Base-by-base conservation (phyloP, 495 filamentous ascomycete genomes). In the Tuber calosporum region DNA sequence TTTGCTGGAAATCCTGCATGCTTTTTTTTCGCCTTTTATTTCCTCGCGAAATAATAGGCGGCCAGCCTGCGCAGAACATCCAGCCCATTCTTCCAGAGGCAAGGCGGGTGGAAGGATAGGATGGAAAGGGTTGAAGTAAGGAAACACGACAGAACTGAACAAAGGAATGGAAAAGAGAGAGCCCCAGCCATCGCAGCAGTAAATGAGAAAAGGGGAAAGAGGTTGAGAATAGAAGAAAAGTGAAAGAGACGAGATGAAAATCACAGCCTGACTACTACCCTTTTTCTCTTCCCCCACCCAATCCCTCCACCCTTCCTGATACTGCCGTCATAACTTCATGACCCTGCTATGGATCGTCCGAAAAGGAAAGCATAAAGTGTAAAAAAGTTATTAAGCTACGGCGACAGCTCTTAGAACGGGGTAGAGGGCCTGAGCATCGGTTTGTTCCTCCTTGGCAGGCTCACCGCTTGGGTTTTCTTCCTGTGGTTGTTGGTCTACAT, bases 401-500 rank as follows among this genome's bases (percentile, higher is more conserved):
- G 79, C 80, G 40, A 81, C 80, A 70, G 80, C 79, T 70, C 79
- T 82, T 75, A 84, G 83, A 78, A 83, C 80, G 22, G 85, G 83
- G 69, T 83, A 78, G 67, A 85, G 83, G 36, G 84, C 84, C 73
- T 85, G 81, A 80, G 74, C 84, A 82, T 79, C 85, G 80, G 74
- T 86, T 82, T 78, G 86, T 83, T 80, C 84, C 82, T 72, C 78
- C 66, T 43, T 77, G 79, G 73, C 79, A 38, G 70, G 72, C 11
- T 67, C 45, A 30, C 34, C 48, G 22, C 34, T 38, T 66, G 45
- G 76, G 19, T 73, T 75, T 40, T 76, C 72, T 67, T 83, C 78
- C 2, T 72, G 38, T 67, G 73, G 71, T 42, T 81, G 76, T n/a
- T 82, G 73, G 67, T 73, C 76, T 71, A 70, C 58, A 37, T 71